phyloP scores from a whole-genome alignment of 1,284 basidiomycete species.

The Trichosporon ovoides region DNA sequence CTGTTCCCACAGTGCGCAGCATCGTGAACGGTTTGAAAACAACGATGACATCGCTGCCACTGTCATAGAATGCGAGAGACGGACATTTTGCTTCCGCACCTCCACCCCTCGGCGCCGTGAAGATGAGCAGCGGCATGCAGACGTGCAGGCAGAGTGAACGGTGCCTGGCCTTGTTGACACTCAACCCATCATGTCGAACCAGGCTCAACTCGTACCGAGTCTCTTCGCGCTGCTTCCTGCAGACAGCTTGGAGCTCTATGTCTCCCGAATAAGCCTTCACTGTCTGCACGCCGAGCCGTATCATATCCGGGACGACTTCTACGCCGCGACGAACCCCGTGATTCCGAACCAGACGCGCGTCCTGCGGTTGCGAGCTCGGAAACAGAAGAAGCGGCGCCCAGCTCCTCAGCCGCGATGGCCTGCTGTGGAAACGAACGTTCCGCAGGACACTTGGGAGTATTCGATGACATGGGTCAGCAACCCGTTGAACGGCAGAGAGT shows the following conservation, averaged over 20 bases:
- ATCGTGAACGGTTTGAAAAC: background rate
- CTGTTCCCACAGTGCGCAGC: background rate
- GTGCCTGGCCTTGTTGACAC: slow-evolving; percentile 1
- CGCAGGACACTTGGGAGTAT: slow-evolving; percentile 19
- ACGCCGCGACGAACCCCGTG: slow-evolving; percentile 29
- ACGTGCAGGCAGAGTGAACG: background rate
- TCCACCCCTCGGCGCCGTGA: background rate
- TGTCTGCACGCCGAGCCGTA: slow-evolving; percentile 30
- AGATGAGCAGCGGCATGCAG: background rate
- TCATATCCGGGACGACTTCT: slow-evolving; percentile 31
- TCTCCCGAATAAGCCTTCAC: slow-evolving; percentile 32
- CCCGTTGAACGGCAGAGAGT: slow-evolving; percentile 34
- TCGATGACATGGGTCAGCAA: slow-evolving; percentile 30
- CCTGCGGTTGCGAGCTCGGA: slow-evolving; percentile 19
- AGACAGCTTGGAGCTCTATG: slow-evolving; percentile 20
- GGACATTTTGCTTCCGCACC: background rate
- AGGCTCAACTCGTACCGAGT: slow-evolving; percentile 31
- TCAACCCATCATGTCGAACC: slow-evolving; percentile 14
- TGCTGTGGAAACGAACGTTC: background rate
- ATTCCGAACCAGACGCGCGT: slow-evolving; percentile 29
- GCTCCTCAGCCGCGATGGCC: slow-evolving; percentile 3
- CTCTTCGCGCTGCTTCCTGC: slow-evolving; percentile 37
- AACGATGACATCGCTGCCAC: background rate
- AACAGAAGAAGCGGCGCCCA: background rate
- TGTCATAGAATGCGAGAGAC: background rate